Evolutionary conservation across 1,139 yeast genomes (phyloP).

Genomic region (Magnusiomyces tetraspermus): DNA sequence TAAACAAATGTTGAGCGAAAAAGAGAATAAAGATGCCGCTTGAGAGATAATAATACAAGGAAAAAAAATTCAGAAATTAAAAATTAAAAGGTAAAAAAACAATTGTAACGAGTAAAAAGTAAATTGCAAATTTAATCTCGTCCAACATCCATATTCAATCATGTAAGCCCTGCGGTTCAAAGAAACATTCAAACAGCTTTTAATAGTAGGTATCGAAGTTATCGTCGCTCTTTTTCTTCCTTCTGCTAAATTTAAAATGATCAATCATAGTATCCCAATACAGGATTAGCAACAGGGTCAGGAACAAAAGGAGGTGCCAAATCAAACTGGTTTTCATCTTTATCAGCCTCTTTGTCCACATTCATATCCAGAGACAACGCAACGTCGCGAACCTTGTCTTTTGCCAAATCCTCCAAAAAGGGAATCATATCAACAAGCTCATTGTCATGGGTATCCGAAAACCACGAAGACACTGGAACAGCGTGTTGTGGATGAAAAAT

Average conservation of each 20-base stretch:
- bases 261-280: neutral
- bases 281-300: neutral
- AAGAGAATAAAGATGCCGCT: too few species aligned
- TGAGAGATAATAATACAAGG: too few species aligned
- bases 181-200: too few species aligned
- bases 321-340: neutral
- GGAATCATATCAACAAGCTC: conserved; percentile 89
- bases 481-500: conserved; percentile 97
- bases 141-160: too few species aligned
- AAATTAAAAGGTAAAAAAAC: too few species aligned
- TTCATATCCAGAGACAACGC: conserved; percentile 70
- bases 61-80: too few species aligned
- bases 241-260: neutral
- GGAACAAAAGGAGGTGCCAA: neutral
- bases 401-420: conserved; percentile 72
- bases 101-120: too few species aligned
- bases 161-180: too few species aligned
- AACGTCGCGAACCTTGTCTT: conserved; percentile 60
- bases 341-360: conserved; percentile 6
- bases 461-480: conserved; percentile 97
- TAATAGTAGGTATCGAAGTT: too few species aligned
- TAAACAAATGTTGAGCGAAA: too few species aligned
- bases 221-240: too few species aligned
- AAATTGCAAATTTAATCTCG: too few species aligned
- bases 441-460: conserved; percentile 94